These are phyloP conservation scores for Pestalotiopsis sp. DNA, from an alignment of 2,329 filamentous ascomycete species.

Conservation along the genomic window DNA sequence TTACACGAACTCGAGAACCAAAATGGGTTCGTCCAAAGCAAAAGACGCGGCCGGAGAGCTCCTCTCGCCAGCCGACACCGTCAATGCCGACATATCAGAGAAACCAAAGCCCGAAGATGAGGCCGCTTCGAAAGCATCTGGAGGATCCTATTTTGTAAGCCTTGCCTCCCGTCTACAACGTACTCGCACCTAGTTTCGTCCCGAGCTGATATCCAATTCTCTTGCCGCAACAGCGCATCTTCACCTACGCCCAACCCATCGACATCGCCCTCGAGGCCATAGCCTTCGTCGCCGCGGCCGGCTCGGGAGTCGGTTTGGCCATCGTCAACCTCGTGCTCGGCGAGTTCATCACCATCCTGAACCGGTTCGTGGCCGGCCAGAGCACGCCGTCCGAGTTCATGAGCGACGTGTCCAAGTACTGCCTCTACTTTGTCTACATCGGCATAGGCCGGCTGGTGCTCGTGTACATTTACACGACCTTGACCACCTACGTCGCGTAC, in stretches of 20 bases:
- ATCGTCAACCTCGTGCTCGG: conserved; percentile 8
- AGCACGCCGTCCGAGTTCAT: background rate
- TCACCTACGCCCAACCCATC: background rate
- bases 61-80: background rate
- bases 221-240: background rate
- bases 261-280: background rate
- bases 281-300: background rate
- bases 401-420: conserved; percentile 4
- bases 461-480: conserved; percentile 28
- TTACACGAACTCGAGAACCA: background rate
- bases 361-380: background rate
- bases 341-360: background rate
- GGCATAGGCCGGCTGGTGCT: conserved; percentile 21
- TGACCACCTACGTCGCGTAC: conserved; percentile 44
- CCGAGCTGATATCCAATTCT: background rate
- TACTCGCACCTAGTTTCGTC: background rate
- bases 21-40: background rate
- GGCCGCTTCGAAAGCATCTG: background rate
- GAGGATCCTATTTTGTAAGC: background rate
- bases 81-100: background rate
- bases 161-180: background rate
- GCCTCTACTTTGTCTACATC: conserved; percentile 29
- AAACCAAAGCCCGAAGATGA: background rate
- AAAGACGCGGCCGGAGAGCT: background rate
- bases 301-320: background rate